These are phyloP conservation scores for Rhizophora mangle DNA, from an alignment of 345 rosid genomes.

Conservation along the genomic window DNA sequence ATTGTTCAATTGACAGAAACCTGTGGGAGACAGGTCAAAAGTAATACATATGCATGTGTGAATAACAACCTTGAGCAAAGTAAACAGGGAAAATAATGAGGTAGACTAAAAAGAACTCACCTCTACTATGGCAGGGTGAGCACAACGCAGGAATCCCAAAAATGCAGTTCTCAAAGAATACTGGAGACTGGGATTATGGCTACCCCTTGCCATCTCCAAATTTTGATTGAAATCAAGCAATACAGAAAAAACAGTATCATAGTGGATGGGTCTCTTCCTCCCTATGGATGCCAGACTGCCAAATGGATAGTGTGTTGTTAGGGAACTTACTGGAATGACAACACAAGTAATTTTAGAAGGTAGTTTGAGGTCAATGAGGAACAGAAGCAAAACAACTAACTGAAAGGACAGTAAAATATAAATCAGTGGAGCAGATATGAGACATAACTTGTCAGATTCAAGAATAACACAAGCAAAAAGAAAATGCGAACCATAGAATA, in stretches of 20 bases:
- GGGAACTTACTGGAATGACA: slow-evolving; percentile 11
- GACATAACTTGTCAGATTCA: background rate
- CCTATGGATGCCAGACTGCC: slow-evolving; percentile 89
- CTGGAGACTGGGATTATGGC: slow-evolving; percentile 69
- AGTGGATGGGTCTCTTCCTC: slow-evolving; percentile 76
- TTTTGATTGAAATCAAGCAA: slow-evolving; percentile 71
- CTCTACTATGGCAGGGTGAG: slow-evolving; percentile 68
- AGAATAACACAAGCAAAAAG: background rate
- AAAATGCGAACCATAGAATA: too few relatives aligned
- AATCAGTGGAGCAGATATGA: background rate
- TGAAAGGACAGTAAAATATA: background rate
- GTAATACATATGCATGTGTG: too few relatives aligned
- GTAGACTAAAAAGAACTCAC: slow-evolving; percentile 30
- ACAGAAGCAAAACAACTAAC: background rate
- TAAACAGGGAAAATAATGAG: background rate
- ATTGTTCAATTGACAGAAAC: slow-evolving; percentile 3
- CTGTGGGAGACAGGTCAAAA: background rate
- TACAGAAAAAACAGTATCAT: slow-evolving; percentile 61
- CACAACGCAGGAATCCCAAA: slow-evolving; percentile 86
- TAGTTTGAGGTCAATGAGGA: background rate
- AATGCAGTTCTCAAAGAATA: slow-evolving; percentile 89
- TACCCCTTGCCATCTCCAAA: slow-evolving; percentile 51
- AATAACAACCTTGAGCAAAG: background rate
- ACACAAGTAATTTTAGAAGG: background rate
- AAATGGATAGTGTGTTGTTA: slow-evolving; percentile 38